Percentiles rank a stretch among this genome's conserved stretches.
These are phyloP conservation scores for Acer campestre DNA, from an alignment of 345 rosid genomes.

Conservation along the genomic window DNA sequence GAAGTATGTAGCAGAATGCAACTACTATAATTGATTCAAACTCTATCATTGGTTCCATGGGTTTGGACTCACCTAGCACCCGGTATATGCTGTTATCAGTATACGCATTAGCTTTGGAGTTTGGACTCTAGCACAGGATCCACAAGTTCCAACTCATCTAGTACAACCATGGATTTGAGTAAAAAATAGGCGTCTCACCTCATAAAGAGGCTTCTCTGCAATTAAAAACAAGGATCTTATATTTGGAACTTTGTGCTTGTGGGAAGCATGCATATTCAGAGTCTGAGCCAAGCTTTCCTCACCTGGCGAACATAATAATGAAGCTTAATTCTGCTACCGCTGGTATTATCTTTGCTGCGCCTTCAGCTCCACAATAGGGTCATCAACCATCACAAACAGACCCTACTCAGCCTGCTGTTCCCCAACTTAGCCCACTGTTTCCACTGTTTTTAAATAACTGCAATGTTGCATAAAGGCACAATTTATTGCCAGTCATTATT, in stretches of 20 bases:
- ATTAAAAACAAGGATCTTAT: too few relatives aligned
- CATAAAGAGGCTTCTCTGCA: neutral
- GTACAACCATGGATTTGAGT: neutral
- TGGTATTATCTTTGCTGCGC: neutral
- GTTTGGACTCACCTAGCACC: neutral
- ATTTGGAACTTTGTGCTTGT: neutral
- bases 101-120: neutral
- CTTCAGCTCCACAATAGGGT: neutral
- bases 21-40: neutral
- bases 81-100: neutral
- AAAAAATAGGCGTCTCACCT: neutral
- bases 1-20: neutral
- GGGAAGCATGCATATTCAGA: neutral
- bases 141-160: neutral
- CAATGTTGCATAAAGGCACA: constrained; percentile 5
- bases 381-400: neutral
- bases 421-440: neutral
- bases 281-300: neutral
- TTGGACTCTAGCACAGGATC: neutral
- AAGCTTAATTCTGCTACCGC: too few relatives aligned
- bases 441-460: neutral
- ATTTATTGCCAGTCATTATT: neutral
- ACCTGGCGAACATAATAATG: too few relatives aligned
- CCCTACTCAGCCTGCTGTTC: neutral
- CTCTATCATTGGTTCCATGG: neutral